Evolutionary conservation across 2,329 filamentous ascomycete genomes (phyloP).

Genomic region (Botrytis pseudocinerea): DNA sequence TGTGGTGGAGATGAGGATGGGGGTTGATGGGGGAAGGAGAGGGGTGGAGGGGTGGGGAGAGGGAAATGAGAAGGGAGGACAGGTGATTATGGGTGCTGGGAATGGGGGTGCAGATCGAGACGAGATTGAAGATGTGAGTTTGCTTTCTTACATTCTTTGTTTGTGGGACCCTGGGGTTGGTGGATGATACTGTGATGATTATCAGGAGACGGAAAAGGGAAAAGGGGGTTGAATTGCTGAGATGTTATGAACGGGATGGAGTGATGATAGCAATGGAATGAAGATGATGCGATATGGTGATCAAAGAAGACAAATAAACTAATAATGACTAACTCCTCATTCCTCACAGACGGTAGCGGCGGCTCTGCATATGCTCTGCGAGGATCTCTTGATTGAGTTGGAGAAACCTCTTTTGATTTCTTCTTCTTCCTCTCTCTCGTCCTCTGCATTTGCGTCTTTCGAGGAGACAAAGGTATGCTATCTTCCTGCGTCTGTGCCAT

Average conservation of each 20-base stretch:
- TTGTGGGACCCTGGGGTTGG: not conserved
- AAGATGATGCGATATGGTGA: constrained; percentile 20
- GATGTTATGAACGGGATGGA: not conserved
- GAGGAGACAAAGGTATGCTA: not conserved
- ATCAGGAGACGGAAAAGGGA: not conserved
- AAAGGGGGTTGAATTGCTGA: not conserved
- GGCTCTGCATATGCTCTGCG: constrained; percentile 32
- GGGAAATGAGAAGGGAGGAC: not conserved
- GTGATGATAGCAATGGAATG: not conserved
- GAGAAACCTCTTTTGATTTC: constrained; percentile 31
- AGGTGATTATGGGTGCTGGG: constrained; percentile 17
- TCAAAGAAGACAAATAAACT: not conserved
- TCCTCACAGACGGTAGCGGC: constrained; percentile 31
- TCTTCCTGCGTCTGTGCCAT: not conserved
- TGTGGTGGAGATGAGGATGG: not conserved
- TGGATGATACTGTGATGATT: not conserved
- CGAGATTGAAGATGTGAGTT: constrained; percentile 21
- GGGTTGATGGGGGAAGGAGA: too few relatives aligned
- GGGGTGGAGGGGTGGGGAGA: not conserved
- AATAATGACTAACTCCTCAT: not conserved
- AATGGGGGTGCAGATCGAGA: not conserved
- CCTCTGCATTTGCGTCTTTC: not conserved
- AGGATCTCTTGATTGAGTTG: constrained; percentile 31
- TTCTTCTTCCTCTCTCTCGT: not conserved
- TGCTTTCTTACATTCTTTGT: not conserved